Base-by-base conservation (phyloP, 2,329 filamentous ascomycete species). In the Metarhizium album region DNA sequence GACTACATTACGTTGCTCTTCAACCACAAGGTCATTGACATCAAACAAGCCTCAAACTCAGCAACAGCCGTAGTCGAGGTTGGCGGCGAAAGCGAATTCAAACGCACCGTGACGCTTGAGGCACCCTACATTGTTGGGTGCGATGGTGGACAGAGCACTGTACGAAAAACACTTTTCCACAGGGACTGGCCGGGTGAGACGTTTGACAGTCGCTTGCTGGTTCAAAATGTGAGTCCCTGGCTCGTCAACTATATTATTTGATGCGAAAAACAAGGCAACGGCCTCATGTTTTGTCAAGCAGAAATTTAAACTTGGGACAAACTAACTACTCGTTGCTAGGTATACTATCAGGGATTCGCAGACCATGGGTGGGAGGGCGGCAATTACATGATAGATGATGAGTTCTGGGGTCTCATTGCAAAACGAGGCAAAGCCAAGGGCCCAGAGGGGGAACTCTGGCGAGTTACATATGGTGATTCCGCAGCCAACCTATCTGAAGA, bases 391-490 rank as follows among this genome's bases (percentile, higher is more conserved):
- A 70, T 77, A 38, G 67, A 79, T 54, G 72, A 71, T 0, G 69
- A 74, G 31, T 71, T 79, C 55, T 78, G 71, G 63, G 73, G 72
- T 59, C 75, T 79, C 70, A 72, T 72, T 7, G 74, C 75, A 0
- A 70, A 68, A 40, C 73, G 77, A 52, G 72, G 69, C 18, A 67
- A 63, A 3, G 72, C 75, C 52, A 45, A 38, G 46, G 46, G 35
- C 14, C 37, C 42, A n/a, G n/a, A 52, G 2, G 52, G 49, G 2
- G 74, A 73, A 0, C 59, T 79, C 5, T 77, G 73, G 66, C 70
- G 75, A 20, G 72, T 80, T 23, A 73, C 74, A 0, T 79, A 79
- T 54, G 74, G 73, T 35, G 75, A 79, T 55, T 61, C 65, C 72
- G 42, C 57, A 67, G 23, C 66, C 65, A 38, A 66, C 70, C 18